Evolutionary conservation across 2,329 filamentous ascomycete species (phyloP).

Genomic region (Neophaeococcomyces aloes): DNA sequence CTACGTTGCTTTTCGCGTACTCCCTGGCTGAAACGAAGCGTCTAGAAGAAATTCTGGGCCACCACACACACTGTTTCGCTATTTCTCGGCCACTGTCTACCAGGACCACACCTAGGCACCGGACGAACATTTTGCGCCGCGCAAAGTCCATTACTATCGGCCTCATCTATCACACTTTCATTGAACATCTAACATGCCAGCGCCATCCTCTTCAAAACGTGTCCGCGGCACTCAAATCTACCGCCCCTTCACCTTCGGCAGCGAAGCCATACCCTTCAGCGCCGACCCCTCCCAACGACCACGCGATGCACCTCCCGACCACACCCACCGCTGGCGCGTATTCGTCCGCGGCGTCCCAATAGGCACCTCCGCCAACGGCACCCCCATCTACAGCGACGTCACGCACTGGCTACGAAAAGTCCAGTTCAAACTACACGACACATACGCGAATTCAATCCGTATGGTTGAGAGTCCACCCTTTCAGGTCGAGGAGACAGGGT

Average conservation of each 20-base stretch:
- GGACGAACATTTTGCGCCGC: too few species aligned
- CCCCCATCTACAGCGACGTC: conserved; percentile 47
- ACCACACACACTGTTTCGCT: too few species aligned
- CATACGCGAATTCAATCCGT: conserved; percentile 80
- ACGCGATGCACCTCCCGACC: conserved; percentile 66
- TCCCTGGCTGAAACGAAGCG: too few species aligned
- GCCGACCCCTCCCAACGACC: conserved; percentile 56
- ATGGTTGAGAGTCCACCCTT: conserved; percentile 76
- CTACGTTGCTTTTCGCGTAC: too few species aligned
- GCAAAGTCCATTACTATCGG: too few species aligned
- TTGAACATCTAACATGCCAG: conserved; percentile 35
- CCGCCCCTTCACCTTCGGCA: conserved; percentile 56
- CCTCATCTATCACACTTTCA: too few species aligned
- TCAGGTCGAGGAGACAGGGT: conserved; percentile 81
- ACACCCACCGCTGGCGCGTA: conserved; percentile 94
- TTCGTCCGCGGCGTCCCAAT: conserved; percentile 86
- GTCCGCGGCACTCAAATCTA: conserved; percentile 40
- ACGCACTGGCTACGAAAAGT: conserved; percentile 95
- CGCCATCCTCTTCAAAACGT: conserved; percentile 44
- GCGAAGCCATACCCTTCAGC: conserved; percentile 68
- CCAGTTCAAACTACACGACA: conserved; percentile 96
- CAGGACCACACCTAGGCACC: too few species aligned
- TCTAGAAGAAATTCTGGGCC: too few species aligned
- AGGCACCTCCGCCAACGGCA: conserved; percentile 32
- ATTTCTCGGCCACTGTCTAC: too few species aligned